A percentile compares a stretch with the other conserved stretches of the same genome.
phyloP scores from a whole-genome alignment of 2,329 filamentous ascomycete species.

The Microdochium bolleyi region DNA sequence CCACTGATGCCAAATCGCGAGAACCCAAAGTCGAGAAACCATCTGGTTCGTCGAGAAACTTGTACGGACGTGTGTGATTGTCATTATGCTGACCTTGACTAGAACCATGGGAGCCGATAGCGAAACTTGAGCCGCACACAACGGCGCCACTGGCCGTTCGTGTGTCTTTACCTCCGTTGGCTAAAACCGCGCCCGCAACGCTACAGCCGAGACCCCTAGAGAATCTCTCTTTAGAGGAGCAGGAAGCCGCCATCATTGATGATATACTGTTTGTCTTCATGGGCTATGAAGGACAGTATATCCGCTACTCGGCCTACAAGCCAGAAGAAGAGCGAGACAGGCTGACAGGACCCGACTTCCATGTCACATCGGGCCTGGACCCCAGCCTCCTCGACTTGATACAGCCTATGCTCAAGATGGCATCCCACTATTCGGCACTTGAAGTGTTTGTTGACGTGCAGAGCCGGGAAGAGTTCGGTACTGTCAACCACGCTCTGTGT shows the following conservation, averaged over 20 bases:
- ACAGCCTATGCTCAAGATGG: constrained; percentile 84
- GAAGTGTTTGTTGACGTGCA: constrained; percentile 93
- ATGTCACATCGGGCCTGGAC: constrained; percentile 75
- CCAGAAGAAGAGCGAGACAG: constrained; percentile 80
- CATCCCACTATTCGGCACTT: constrained; percentile 84
- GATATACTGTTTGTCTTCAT: constrained; percentile 93
- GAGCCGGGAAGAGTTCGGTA: constrained; percentile 85
- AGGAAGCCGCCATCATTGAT: constrained; percentile 82
- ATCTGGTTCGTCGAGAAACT: constrained; percentile 31
- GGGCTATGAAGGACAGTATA: constrained; percentile 97
- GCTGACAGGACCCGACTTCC: constrained; percentile 73
- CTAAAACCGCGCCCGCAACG: constrained; percentile 61
- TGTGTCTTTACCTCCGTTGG: constrained; percentile 61
- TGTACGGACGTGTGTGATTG: background rate
- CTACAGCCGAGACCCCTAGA: constrained; percentile 61
- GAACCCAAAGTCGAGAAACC: constrained; percentile 38
- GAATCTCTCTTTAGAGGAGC: constrained; percentile 67
- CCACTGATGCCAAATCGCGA: constrained; percentile 34
- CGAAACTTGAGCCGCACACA: constrained; percentile 59
- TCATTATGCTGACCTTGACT: constrained; percentile 16
- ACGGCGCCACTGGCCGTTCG: constrained; percentile 41
- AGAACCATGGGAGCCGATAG: constrained; percentile 72
- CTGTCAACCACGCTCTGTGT: constrained; percentile 91
- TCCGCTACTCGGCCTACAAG: constrained; percentile 81
- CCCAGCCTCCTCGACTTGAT: constrained; percentile 86